These are phyloP conservation scores for Tylopilus vinaceipallidus DNA, from an alignment of 768 basidiomycete genomes.

Conservation along the genomic window DNA sequence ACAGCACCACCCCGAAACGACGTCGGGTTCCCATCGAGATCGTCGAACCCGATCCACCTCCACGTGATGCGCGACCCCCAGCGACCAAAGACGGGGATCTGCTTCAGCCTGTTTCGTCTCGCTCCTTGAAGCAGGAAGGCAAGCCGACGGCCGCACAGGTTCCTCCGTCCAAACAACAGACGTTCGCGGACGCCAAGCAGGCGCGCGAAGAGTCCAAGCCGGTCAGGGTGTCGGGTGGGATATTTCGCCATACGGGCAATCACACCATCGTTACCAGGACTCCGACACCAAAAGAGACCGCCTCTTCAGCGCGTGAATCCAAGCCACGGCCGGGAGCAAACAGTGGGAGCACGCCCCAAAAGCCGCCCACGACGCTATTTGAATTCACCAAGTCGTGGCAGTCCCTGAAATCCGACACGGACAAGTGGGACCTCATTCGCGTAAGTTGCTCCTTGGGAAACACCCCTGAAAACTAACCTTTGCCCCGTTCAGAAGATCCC, in stretches of 20 bases:
- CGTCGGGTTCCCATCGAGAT: slow-evolving; percentile 66
- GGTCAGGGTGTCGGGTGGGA: slow-evolving; percentile 62
- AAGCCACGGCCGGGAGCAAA: background rate
- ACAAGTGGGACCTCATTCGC: slow-evolving; percentile 57
- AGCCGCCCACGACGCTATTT: slow-evolving; percentile 48
- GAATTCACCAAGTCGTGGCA: slow-evolving; percentile 66
- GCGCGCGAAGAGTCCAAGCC: slow-evolving; percentile 46
- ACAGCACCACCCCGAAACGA: slow-evolving; percentile 35
- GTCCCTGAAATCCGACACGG: slow-evolving; percentile 34
- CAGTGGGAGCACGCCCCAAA: slow-evolving; percentile 11
- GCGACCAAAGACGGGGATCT: slow-evolving; percentile 22
- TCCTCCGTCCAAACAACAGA: slow-evolving; percentile 23
- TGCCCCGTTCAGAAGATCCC: slow-evolving; percentile 46
- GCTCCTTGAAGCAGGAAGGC: slow-evolving; percentile 25
- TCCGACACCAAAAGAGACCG: slow-evolving; percentile 13
- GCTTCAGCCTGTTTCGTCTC: slow-evolving; percentile 42
- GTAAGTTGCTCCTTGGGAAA: slow-evolving; percentile 39
- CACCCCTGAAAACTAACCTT: background rate
- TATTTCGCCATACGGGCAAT: slow-evolving; percentile 64
- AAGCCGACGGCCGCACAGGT: slow-evolving; percentile 2
- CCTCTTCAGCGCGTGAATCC: slow-evolving; percentile 3
- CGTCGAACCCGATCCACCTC: slow-evolving; percentile 37
- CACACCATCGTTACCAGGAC: slow-evolving; percentile 52
- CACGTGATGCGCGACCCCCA: background rate
- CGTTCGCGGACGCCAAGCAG: slow-evolving; percentile 60